Conservation (phyloP, 768 basidiomycete genomes). For the Termitomyces sp. region DNA sequence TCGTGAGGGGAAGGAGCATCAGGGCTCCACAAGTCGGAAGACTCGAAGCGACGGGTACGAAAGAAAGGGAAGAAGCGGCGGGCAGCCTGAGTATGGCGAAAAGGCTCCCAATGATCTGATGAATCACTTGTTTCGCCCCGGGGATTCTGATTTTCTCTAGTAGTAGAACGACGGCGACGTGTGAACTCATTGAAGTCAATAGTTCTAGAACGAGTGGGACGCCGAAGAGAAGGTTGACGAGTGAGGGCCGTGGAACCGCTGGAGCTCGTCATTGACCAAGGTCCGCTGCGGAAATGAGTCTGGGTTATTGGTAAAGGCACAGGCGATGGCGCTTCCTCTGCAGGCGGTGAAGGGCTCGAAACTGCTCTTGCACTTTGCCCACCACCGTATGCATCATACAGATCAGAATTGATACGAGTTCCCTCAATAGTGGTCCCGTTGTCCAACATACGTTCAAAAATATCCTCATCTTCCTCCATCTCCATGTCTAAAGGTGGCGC, state of each 20-base stretch:
- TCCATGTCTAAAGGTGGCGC: slow-evolving; percentile 54
- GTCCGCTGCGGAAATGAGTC: slow-evolving; percentile 20
- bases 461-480: slow-evolving; percentile 67
- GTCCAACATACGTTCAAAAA: slow-evolving; percentile 44
- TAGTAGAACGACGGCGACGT: slow-evolving; percentile 54
- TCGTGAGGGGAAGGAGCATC: slow-evolving; percentile 17
- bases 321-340: slow-evolving; percentile 24
- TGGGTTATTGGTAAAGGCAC: slow-evolving; percentile 14
- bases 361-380: slow-evolving; percentile 15
- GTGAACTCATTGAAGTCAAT: slow-evolving; percentile 76
- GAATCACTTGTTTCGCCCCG: slow-evolving; percentile 27
- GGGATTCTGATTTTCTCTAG: slow-evolving; percentile 28
- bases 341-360: slow-evolving; percentile 31
- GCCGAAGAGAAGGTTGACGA: slow-evolving; percentile 62
- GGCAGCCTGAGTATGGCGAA: slow-evolving; percentile 22
- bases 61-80: slow-evolving; percentile 59
- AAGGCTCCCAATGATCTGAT: slow-evolving; percentile 24
- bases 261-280: slow-evolving; percentile 29
- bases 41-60: slow-evolving; percentile 40
- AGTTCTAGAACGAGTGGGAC: slow-evolving; percentile 48
- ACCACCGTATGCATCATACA: slow-evolving; percentile 59
- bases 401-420: slow-evolving; percentile 51
- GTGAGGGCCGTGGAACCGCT: slow-evolving; percentile 31
- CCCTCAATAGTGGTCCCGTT: slow-evolving; percentile 45
- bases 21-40: slow-evolving; percentile 20